Conservation (phyloP, 305 asterid genomes). For the Solanum hybrid region DNA sequence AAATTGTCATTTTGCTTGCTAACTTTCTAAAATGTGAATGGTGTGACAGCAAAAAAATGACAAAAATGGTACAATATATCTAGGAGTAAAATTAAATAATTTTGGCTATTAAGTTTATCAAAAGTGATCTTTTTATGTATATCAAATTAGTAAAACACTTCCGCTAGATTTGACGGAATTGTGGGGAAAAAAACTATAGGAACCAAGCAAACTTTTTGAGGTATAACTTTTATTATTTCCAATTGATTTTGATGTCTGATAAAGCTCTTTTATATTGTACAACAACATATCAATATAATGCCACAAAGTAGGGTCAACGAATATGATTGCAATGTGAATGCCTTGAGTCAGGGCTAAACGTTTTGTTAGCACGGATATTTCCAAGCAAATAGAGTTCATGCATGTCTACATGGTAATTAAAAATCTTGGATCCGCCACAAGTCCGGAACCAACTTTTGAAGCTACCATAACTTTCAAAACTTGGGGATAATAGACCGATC, state of each 20-base stretch:
- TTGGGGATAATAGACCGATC: background rate
- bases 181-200: too few relatives aligned
- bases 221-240: too few relatives aligned
- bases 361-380: background rate
- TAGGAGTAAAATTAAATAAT: background rate
- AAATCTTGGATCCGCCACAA: background rate
- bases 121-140: background rate
- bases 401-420: background rate
- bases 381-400: rapidly evolving
- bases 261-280: too few relatives aligned
- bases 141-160: too few relatives aligned
- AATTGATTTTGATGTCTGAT: too few relatives aligned
- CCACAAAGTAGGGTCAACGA: too few relatives aligned
- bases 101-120: too few relatives aligned
- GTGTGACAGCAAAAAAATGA: background rate
- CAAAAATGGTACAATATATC: background rate
- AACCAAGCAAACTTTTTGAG: too few relatives aligned
- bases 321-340: background rate
- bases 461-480: background rate
- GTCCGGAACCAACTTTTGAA: rapidly evolving
- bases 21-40: background rate
- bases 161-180: background rate
- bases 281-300: too few relatives aligned
- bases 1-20: background rate
- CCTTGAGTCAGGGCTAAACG: background rate